A percentile compares a stretch with the other conserved stretches of the same genome.
These are phyloP conservation scores for Neofusicoccum laricinum DNA, from an alignment of 2,329 filamentous ascomycete species.

Conservation along the genomic window DNA sequence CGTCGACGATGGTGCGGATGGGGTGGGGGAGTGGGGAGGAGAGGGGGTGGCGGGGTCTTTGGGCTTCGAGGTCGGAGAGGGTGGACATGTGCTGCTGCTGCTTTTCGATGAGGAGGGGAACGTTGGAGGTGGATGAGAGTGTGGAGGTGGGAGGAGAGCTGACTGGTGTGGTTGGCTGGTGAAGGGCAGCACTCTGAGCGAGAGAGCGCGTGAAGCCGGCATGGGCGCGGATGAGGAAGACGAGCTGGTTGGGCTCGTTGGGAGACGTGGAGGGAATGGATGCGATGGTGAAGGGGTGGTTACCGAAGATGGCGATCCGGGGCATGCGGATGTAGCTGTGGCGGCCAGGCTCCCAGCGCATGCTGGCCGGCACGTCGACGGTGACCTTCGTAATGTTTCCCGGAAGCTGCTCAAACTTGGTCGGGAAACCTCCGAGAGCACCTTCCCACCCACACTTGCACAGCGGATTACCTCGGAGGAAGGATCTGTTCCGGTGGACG, in stretches of 20 bases:
- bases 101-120: not conserved
- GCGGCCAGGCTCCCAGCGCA: constrained; percentile 52
- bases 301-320: constrained; percentile 21
- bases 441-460: constrained; percentile 4
- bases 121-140: not conserved
- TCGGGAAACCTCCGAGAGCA: constrained; percentile 21
- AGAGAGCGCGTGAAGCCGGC: constrained; percentile 26
- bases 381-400: constrained; percentile 24
- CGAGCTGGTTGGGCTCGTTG: constrained; percentile 18
- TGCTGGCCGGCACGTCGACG: constrained; percentile 20
- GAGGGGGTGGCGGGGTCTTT: not conserved
- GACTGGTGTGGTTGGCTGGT: not conserved
- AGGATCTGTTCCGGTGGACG: not conserved
- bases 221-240: constrained; percentile 25
- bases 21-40: not conserved
- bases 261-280: constrained; percentile 9
- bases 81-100: not conserved
- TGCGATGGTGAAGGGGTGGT: constrained; percentile 32
- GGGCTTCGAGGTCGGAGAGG: not conserved
- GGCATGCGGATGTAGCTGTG: constrained; percentile 50
- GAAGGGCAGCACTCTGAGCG: not conserved
- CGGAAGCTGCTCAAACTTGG: constrained; percentile 21
- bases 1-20: constrained; percentile 25
- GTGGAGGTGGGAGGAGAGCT: not conserved
- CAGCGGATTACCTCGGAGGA: constrained; percentile 1